Percentiles rank a stretch among this genome's conserved stretches.
These are phyloP conservation scores for Lichtheimia corymbifera DNA, from an alignment of 371 early-diverging fungal genomes.

Conservation along the genomic window DNA sequence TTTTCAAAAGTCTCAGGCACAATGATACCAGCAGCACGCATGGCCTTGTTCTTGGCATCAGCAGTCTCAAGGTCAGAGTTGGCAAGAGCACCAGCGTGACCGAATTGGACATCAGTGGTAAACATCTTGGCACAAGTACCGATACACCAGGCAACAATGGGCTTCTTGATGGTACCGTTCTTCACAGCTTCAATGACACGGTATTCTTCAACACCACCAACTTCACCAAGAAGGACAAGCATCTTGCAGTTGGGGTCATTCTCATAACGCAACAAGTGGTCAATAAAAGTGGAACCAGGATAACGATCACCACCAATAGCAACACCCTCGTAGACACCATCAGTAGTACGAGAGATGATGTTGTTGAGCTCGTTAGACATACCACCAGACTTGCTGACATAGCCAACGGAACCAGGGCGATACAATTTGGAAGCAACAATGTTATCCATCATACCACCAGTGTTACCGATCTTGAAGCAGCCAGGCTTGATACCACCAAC, in stretches of 20 bases:
- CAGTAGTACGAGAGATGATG: slow-evolving; percentile 92
- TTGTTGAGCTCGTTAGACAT: slow-evolving; percentile 99
- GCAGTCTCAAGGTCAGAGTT: slow-evolving; percentile 96
- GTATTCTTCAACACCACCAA: slow-evolving; percentile 98
- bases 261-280: slow-evolving; percentile 94
- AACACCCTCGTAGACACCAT: slow-evolving; percentile 98
- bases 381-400: slow-evolving; percentile 98
- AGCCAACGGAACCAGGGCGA: slow-evolving; percentile 94
- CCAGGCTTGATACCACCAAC: slow-evolving; percentile 99
- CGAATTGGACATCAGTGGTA: slow-evolving; percentile 96
- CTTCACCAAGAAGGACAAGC: slow-evolving; percentile 94
- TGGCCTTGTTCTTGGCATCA: slow-evolving; percentile 92
- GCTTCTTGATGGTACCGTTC: slow-evolving; percentile 90
- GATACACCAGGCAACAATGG: slow-evolving; percentile 98
- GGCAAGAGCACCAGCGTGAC: slow-evolving; percentile 97
- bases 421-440: slow-evolving; percentile 96
- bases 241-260: slow-evolving; percentile 93
- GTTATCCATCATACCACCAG: slow-evolving; percentile 99
- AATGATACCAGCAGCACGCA: slow-evolving; percentile 86
- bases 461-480: slow-evolving; percentile 99
- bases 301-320: slow-evolving; percentile 99
- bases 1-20: slow-evolving; percentile 97
- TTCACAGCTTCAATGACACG: slow-evolving; percentile 90
- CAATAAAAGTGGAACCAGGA: slow-evolving; percentile 98
- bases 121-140: slow-evolving; percentile 99